Conservation (phyloP, 768 basidiomycete species). For the Leccinellum rugosiceps region DNA sequence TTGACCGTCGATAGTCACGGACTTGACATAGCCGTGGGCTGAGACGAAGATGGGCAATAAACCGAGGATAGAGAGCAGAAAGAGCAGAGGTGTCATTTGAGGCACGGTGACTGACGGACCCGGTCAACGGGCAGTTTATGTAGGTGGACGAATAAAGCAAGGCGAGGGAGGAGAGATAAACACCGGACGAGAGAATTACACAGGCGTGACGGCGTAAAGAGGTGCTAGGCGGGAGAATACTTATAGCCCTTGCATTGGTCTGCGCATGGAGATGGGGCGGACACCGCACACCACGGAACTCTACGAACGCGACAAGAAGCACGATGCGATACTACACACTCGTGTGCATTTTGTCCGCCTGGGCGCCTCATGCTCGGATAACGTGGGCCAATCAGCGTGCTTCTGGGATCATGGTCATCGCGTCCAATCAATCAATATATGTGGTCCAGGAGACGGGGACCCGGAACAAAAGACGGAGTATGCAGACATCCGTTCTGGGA, state of each 20-base stretch:
- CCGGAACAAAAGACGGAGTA: not conserved
- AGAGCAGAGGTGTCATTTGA: slow-evolving; percentile 14
- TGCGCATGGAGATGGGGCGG: slow-evolving; percentile 17
- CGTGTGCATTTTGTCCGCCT: slow-evolving; percentile 10
- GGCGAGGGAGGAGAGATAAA: not conserved
- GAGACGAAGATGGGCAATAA: slow-evolving; percentile 21
- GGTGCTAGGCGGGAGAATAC: slow-evolving; percentile 1
- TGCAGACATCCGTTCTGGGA: not conserved
- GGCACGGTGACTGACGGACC: slow-evolving; percentile 1
- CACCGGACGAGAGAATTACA: not conserved
- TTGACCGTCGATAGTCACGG: slow-evolving; percentile 30
- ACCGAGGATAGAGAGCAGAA: slow-evolving; percentile 5
- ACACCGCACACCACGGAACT: slow-evolving; percentile 13
- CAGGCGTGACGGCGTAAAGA: not conserved
- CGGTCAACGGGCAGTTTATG: slow-evolving; percentile 22
- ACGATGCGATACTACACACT: not conserved
- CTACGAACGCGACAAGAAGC: not conserved
- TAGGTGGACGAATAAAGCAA: slow-evolving; percentile 6
- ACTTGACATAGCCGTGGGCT: slow-evolving; percentile 31
- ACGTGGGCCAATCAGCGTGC: not conserved
- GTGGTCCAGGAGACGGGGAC: not conserved
- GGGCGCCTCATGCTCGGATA: slow-evolving; percentile 6
- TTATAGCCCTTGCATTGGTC: slow-evolving; percentile 15
- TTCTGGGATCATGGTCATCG: not conserved
- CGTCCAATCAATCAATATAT: not conserved